Evolutionary conservation across 163 green algal genomes (phyloP).

Genomic region (Chlamydomonas reinhardtii): DNA sequence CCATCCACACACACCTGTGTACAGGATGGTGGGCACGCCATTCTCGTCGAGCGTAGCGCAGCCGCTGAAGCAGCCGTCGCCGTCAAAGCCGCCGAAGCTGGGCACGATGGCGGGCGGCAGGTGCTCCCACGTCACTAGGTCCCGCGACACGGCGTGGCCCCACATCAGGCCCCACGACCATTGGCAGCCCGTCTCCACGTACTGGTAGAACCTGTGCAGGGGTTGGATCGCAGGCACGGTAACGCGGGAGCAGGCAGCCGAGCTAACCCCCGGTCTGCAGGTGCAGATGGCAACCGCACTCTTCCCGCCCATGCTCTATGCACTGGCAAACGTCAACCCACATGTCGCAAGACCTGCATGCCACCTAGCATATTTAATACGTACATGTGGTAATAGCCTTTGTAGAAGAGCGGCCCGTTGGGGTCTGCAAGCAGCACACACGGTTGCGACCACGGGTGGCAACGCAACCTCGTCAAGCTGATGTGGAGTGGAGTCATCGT

Average conservation of each 20-base stretch:
- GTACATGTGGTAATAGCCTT: constrained; percentile 65
- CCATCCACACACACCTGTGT: constrained; percentile 72
- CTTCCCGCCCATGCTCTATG: too few relatives aligned
- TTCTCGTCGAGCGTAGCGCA: constrained; percentile 70
- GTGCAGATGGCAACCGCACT: too few relatives aligned
- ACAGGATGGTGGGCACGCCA: constrained; percentile 77
- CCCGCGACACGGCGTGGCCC: constrained; percentile 72
- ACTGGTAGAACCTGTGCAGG: constrained; percentile 82
- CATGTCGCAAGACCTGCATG: neutral
- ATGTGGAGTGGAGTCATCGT: neutral
- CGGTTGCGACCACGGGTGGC: too few relatives aligned
- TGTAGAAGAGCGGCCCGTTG: constrained; percentile 61
- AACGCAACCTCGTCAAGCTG: neutral
- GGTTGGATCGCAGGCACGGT: neutral
- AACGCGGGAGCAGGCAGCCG: neutral
- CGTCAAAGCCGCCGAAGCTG: constrained; percentile 69
- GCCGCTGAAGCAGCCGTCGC: constrained; percentile 68
- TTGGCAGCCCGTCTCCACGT: constrained; percentile 73
- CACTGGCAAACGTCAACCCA: too few relatives aligned
- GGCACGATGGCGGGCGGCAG: constrained; percentile 78
- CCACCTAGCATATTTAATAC: neutral
- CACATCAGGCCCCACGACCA: constrained; percentile 85
- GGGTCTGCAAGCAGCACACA: constrained; percentile 25
- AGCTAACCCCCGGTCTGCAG: too few relatives aligned
- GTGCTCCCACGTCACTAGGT: constrained; percentile 82